Evolutionary conservation across 768 basidiomycete genomes (phyloP).

Genomic region (Chiua virens): DNA sequence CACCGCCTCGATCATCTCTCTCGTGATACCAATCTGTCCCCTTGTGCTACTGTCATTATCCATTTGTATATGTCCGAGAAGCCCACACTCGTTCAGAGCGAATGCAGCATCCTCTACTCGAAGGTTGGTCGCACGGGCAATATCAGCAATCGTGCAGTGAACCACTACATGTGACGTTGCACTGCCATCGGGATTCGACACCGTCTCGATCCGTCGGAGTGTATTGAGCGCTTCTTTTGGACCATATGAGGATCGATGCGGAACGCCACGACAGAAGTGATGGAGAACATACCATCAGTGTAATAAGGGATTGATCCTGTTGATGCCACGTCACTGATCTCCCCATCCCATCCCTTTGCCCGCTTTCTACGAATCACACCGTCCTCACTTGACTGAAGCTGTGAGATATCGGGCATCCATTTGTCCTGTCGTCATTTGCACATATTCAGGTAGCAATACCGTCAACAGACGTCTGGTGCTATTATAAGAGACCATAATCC

Average conservation of each 20-base stretch:
- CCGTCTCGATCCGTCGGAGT: conserved; percentile 58
- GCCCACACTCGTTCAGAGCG: conserved; percentile 83
- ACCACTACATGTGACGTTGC: conserved; percentile 69
- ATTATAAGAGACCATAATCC: not conserved
- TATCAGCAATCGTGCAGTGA: conserved; percentile 69
- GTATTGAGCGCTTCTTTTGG: conserved; percentile 52
- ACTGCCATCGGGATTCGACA: conserved; percentile 61
- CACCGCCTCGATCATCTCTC: conserved; percentile 67
- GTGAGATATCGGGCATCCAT: conserved; percentile 42
- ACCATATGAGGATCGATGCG: not conserved
- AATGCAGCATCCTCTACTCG: conserved; percentile 85
- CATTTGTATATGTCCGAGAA: conserved; percentile 52
- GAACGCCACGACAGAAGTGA: not conserved
- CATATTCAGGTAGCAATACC: conserved; percentile 54
- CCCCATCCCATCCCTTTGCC: conserved; percentile 77
- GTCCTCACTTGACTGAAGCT: conserved; percentile 33
- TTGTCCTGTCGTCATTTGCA: conserved; percentile 46
- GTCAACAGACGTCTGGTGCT: conserved; percentile 53
- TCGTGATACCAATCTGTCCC: conserved; percentile 55
- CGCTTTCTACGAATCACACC: conserved; percentile 42
- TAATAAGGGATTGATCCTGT: conserved; percentile 33
- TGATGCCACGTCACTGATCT: conserved; percentile 43
- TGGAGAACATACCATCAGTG: conserved; percentile 40
- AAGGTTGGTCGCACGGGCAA: conserved; percentile 79
- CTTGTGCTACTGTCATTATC: conserved; percentile 25